Evolutionary conservation across 2,329 filamentous ascomycete species (phyloP).

Genomic region (Ophiocordyceps unilateralis): DNA sequence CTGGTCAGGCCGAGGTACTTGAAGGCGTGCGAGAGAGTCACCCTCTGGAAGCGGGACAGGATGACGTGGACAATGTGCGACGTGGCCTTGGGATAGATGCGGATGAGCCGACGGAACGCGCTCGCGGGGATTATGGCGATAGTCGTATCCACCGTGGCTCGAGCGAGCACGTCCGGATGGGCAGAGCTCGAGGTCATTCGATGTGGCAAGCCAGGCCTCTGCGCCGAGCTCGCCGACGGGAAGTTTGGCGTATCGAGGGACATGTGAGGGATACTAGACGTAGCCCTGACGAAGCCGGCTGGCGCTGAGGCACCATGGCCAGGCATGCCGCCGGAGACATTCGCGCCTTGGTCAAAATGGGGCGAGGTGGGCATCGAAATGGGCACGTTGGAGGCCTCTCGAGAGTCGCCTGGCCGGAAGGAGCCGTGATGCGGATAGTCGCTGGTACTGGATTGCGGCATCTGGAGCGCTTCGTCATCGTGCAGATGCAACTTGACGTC

Average conservation of each 20-base stretch:
- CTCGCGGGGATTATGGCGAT: constrained; percentile 97
- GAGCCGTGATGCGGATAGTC: constrained; percentile 13
- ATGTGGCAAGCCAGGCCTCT: constrained; percentile 23
- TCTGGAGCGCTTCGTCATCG: constrained; percentile 30
- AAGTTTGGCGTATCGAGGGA: constrained; percentile 38
- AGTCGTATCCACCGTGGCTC: constrained; percentile 89
- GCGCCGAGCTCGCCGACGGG: constrained; percentile 10
- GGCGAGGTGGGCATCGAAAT: constrained; percentile 21
- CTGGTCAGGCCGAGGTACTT: constrained; percentile 83
- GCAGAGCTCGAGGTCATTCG: constrained; percentile 51
- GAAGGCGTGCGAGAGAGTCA: constrained; percentile 87
- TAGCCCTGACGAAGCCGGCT: constrained; percentile 1
- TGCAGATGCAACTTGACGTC: constrained; percentile 67
- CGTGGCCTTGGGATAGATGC: constrained; percentile 89
- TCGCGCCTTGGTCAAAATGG: constrained; percentile 13
- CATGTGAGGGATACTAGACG: constrained; percentile 53
- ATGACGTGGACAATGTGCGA: constrained; percentile 98
- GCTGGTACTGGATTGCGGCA: constrained; percentile 8
- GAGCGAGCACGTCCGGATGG: constrained; percentile 92
- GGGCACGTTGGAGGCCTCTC: constrained; percentile 4
- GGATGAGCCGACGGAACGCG: constrained; percentile 80
- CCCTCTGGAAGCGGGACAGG: constrained; percentile 78
- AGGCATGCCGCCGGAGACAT: constrained; percentile 4
- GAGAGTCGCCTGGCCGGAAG: constrained; percentile 5
- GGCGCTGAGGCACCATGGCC: constrained; percentile 5